Evolutionary conservation across 805 yeast species (phyloP), one percentile per base, ranked within the genome.

Genomic region (Isabelozyma pseudorhagii): DNA sequence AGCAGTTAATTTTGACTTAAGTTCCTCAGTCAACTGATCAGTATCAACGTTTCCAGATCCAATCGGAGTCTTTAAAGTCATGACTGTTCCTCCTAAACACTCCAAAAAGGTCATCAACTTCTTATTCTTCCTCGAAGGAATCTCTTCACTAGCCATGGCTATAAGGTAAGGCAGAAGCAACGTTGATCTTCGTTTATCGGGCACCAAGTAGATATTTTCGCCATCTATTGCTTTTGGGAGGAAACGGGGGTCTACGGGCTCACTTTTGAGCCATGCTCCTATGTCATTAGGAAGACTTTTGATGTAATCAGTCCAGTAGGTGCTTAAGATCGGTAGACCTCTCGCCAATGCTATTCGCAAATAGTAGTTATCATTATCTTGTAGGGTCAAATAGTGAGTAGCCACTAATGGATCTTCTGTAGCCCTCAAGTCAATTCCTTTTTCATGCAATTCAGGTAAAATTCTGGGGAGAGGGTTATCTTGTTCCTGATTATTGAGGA

Each of bases 321-420:
- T 43, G 18, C 59, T 54, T 11, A 70, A 52, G 4, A 71, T 49
- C 4, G 75, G 71, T 3, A 67, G 43, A 0, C 63, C 69, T 14
- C 64, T 54, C 56, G 63, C 61, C 28, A 69, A 49, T 4, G 71
- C 64, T 15, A 61, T 47, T 31, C 56, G 58, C n/a, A 62, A 44
- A 11, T 50, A 42, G 28, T 47, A 52, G 31, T 51, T 56, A 10
- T 47, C 50, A 8, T 46, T 39, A 14, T 55, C 59, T 3, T 49
- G 45, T 18, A 49, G 45, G 0, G 64, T 50, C 28, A 59, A 52
- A 46, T 56, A 63, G 46, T 67, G 67, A 4, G 68, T 62, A 0
- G 69, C 68, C 2, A 28, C 5, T 3, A 42, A 25, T 3, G 62
- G 56, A 31, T 57, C 52, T 3, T 48, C 50, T 5, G 62, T 53